Percentiles rank a stretch among this genome's conserved stretches.
Conservation (phyloP, 768 basidiomycete species). For the Kwoniella bestiolae region DNA sequence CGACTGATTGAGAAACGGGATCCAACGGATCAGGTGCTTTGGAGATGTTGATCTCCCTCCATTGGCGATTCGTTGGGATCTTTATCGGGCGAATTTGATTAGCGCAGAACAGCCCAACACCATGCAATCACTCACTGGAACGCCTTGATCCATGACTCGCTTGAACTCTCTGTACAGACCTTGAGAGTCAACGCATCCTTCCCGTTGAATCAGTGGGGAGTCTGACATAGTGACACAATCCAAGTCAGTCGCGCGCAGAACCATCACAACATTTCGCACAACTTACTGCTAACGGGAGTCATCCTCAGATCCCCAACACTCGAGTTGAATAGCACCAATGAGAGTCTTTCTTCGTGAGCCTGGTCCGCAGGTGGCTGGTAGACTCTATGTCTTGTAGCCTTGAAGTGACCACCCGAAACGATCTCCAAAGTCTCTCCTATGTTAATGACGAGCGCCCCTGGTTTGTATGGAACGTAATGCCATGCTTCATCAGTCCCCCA, state of each 20-base stretch:
- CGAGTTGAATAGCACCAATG: constrained; percentile 37
- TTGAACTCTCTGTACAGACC: constrained; percentile 54
- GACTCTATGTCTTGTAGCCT: constrained; percentile 44
- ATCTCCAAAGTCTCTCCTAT: constrained; percentile 40
- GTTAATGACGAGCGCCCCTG: constrained; percentile 34
- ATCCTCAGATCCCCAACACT: constrained; percentile 38
- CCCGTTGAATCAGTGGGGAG: constrained; percentile 52
- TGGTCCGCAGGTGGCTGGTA: constrained; percentile 39
- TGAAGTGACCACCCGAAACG: constrained; percentile 44
- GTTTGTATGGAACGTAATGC: constrained; percentile 35
- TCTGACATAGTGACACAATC: constrained; percentile 24
- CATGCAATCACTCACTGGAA: constrained; percentile 33
- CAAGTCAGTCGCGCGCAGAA: too few relatives aligned
- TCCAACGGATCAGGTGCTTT: constrained; percentile 47
- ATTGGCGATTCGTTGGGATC: constrained; percentile 49
- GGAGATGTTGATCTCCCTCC: constrained; percentile 53
- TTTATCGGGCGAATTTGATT: neutral
- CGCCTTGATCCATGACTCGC: constrained; percentile 40
- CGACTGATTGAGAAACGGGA: constrained; percentile 36
- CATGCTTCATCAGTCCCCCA: constrained; percentile 31
- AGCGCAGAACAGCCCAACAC: too few relatives aligned
- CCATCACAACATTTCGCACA: too few relatives aligned
- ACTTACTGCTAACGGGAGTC: constrained; percentile 23
- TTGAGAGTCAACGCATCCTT: constrained; percentile 50
- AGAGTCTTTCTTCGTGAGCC: constrained; percentile 28